Evolutionary conservation across 1,284 basidiomycete species (phyloP).

Genomic region (Coniferiporia weirii): DNA sequence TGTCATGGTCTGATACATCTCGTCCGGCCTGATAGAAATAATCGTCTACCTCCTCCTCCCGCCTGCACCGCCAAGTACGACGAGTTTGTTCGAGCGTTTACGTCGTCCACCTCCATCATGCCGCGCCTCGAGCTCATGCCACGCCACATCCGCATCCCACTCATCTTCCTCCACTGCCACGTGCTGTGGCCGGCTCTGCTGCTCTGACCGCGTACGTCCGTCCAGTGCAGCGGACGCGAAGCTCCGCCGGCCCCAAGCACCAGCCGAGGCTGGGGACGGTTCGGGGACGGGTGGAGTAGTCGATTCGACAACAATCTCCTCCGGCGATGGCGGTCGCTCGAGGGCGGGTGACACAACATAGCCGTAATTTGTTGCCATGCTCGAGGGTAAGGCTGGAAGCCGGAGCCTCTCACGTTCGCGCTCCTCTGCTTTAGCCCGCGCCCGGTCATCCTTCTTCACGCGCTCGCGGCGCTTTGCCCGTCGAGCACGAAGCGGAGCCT

Average conservation of each 20-base stretch:
- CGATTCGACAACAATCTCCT: slow-evolving; percentile 22
- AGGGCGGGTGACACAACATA: slow-evolving; percentile 20
- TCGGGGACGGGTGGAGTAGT: slow-evolving; percentile 23
- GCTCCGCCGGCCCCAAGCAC: slow-evolving; percentile 73
- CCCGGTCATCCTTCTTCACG: slow-evolving; percentile 77
- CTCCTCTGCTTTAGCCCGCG: slow-evolving; percentile 75
- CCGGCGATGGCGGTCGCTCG: slow-evolving; percentile 16
- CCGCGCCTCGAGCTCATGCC: slow-evolving; percentile 73
- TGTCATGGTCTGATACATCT: not conserved
- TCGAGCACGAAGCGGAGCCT: slow-evolving; percentile 73
- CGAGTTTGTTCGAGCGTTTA: slow-evolving; percentile 59
- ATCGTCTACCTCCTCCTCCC: slow-evolving; percentile 29
- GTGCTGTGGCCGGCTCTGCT: slow-evolving; percentile 22
- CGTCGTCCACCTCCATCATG: slow-evolving; percentile 45
- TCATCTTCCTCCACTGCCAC: slow-evolving; percentile 46
- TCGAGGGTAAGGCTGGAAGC: slow-evolving; percentile 20
- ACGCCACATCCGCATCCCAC: slow-evolving; percentile 75
- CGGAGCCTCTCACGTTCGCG: slow-evolving; percentile 48
- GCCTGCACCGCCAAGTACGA: slow-evolving; percentile 59
- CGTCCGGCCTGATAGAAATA: not conserved
- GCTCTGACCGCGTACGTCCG: slow-evolving; percentile 23
- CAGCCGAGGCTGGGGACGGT: slow-evolving; percentile 27
- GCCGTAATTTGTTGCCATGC: slow-evolving; percentile 22
- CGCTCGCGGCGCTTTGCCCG: slow-evolving; percentile 73
- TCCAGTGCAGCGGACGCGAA: slow-evolving; percentile 72